Evolutionary conservation across 208 protist species (phyloP), one percentile per base, ranked within the genome.

Genomic region (Sergeia podlipaevii): DNA sequence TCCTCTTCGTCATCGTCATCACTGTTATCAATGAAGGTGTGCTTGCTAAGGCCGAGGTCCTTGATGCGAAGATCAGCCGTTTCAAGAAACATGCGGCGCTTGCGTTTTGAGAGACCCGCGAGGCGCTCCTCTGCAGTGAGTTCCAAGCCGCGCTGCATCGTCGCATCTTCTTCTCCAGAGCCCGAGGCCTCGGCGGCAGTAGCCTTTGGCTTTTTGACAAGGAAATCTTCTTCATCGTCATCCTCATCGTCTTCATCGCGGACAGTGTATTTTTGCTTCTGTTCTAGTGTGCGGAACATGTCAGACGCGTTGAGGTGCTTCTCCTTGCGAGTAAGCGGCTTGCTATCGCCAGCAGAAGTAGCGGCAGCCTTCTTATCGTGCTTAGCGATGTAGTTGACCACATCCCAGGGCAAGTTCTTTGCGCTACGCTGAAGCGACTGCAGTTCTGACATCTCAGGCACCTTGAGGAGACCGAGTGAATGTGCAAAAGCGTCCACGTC

Each of bases 401-500:
- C 65, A 44, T 89, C 78, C 79, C 82, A 96, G 24, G 89, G 79
- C 29, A 91, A 59, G 37, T 97, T 97, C 77, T 97, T 97, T 23
- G 74, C 69, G 17, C 77, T 64, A 28, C 89, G 82, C 37, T 77
- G 71, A 23, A 83, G 50, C 43, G 82, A 75, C 24, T 66, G 56
- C 39, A 97, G 68, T 73, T 98, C 94, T n/a, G 78, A 81, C 65
- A 98, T 91, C 47, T 95, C 80, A 5, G 98, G 98, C 33, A 94
- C 81, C 26, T 85, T 74, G 11, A 89, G 59, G 27, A 99, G 80
- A 23, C 98, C 98, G 1, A 98, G 75, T 5, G 93, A 97, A 26
- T 78, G 65, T 1, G 97, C 85, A 49, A 96, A 97, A n/a, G 67
- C 70, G 29, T 80, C 82, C 7, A 96, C 60, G 48, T 97, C 85